A percentile compares a stretch with the other conserved stretches of the same genome.
Evolutionary conservation across 2,329 filamentous ascomycete genomes (phyloP).

Genomic region (Pseudopyrenochaeta lycopersici): DNA sequence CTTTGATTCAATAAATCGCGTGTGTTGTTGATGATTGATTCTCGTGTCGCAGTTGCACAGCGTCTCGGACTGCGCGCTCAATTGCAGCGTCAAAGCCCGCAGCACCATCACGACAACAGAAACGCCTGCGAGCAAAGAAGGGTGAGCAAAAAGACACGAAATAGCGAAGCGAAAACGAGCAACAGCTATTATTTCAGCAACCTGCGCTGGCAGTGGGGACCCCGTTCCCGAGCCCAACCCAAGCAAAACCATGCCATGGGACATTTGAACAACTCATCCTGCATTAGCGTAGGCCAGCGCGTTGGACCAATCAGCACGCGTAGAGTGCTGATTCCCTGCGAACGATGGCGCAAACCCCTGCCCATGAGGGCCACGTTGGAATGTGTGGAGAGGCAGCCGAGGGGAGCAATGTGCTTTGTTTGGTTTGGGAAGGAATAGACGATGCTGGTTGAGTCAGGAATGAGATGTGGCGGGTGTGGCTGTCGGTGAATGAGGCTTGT

Average conservation of each 20-base stretch:
- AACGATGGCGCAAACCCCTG: constrained; percentile 13
- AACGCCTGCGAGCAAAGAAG: background rate
- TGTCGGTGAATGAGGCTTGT: background rate
- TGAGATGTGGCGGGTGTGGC: background rate
- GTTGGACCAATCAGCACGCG: constrained; percentile 22
- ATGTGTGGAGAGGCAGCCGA: too few species aligned
- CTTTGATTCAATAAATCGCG: too few species aligned
- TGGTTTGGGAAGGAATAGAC: constrained; percentile 2
- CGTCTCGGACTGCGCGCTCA: background rate
- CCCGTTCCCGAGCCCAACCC: too few species aligned
- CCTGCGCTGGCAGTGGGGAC: constrained; percentile 26
- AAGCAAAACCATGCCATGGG: constrained; percentile 33
- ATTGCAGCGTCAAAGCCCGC: background rate
- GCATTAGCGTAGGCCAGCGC: constrained; percentile 48
- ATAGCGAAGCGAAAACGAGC: constrained; percentile 13
- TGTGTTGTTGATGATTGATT: background rate
- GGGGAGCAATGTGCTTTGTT: too few species aligned
- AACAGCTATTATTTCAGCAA: constrained; percentile 39
- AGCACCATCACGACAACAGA: background rate
- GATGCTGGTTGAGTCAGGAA: background rate
- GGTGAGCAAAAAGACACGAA: constrained; percentile 4
- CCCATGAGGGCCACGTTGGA: background rate
- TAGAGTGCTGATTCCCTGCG: constrained; percentile 30
- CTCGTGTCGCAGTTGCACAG: background rate
- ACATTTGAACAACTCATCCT: constrained; percentile 50